phyloP scores from a whole-genome alignment of 495 filamentous ascomycete species.

The Opeltia flavorubescens region DNA sequence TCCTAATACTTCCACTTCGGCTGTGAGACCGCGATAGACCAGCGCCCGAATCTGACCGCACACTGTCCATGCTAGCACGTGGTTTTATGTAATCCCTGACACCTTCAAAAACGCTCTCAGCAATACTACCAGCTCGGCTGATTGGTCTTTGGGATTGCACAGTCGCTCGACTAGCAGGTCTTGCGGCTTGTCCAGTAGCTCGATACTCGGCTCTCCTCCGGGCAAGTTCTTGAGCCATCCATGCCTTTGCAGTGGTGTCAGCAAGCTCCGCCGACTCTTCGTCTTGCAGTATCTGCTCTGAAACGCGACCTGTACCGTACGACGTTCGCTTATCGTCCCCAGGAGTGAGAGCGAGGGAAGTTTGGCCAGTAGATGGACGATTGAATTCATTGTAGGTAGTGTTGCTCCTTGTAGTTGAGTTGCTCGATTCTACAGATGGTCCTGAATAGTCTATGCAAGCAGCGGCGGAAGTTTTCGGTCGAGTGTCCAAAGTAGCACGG shows the following conservation, averaged over 20 bases:
- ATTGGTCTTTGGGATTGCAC: background rate
- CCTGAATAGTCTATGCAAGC: conserved; percentile 12
- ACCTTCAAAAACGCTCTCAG: conserved; percentile 12
- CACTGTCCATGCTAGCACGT: conserved; percentile 11
- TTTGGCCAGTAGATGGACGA: conserved; percentile 15
- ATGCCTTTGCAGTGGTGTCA: conserved; percentile 9
- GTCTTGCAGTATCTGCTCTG: conserved; percentile 1
- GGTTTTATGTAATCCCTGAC: conserved; percentile 15
- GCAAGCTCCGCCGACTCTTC: conserved; percentile 4
- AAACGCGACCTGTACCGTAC: background rate
- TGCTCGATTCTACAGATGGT: conserved; percentile 12
- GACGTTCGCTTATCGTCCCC: conserved; percentile 10
- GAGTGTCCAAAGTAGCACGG: conserved; percentile 5
- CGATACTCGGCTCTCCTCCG: conserved; percentile 10
- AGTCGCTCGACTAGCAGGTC: conserved; percentile 5
- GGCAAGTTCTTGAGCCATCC: conserved; percentile 14
- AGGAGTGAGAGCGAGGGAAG: conserved; percentile 12
- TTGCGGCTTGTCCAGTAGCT: conserved; percentile 8
- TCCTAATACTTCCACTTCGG: conserved; percentile 14
- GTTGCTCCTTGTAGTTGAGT: conserved; percentile 14
- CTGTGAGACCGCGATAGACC: conserved; percentile 8
- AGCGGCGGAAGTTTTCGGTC: conserved; percentile 15
- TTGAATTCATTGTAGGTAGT: conserved; percentile 13
- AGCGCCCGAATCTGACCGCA: conserved; percentile 8
- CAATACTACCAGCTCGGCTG: conserved; percentile 10